Base-by-base conservation (phyloP, 1,284 basidiomycete species). In the Rhodotorula sp. region DNA sequence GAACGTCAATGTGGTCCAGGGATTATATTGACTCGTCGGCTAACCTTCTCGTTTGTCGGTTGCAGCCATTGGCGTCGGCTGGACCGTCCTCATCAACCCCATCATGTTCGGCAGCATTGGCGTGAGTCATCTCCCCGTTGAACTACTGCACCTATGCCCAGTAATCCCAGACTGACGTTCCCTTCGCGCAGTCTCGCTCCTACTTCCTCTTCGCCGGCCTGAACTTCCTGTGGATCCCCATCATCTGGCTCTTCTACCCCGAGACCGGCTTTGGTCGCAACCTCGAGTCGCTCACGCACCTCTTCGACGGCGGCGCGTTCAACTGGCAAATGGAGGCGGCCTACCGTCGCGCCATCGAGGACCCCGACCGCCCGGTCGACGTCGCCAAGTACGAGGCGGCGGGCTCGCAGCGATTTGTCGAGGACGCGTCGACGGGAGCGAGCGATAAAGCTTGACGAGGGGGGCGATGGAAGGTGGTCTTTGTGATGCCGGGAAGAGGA, bases 201-300 rank as follows among this genome's bases (percentile, higher is more conserved):
- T 78, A 79, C 74, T 79, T 78, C 59, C 72, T 80, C 62, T 80
- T 80, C 56, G 77, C 78, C 46, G 78, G 78, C 56, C 72, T 80
- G 59, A 81, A 79, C 73, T 68, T 78, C 17, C 64, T 74, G 55
- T 80, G 78, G 76, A 72, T 80, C 32, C 76, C 79, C 36, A 69
- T 79, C 66, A 77, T 81, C 67, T 80, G 59, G 39, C 64, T 74
- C 55, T 72, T 80, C 57, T 79, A 78, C 57, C 79, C 79, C 60
- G 80, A 81, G 68, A 81, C 79, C 60, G 78, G 77, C 70, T 68
- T 76, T 27, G 39, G 39, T 17, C 73, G 78, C 39, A 74, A 69
- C 24, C 76, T 80, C 32, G 79, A 80, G 69, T 76, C 79, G 39
- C 78, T 79, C 72, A 76, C 78, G 49, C 53, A 79, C 58, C 70